Base-by-base conservation (phyloP, 495 filamentous ascomycete genomes). In the Hapsidospora chrysogenum region DNA sequence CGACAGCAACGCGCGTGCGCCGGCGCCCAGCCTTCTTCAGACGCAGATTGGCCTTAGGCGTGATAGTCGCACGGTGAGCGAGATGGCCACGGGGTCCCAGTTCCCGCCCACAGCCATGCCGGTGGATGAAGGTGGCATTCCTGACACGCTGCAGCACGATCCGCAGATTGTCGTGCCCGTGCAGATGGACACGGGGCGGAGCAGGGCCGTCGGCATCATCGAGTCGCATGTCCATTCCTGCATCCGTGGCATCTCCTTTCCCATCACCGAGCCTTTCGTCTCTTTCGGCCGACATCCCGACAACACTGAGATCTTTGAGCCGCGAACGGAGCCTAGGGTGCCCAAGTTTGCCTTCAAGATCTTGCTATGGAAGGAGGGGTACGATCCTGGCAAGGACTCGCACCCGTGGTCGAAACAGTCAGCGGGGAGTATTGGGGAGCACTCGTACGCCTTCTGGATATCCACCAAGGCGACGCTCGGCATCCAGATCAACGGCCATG, bases 281-380 rank as follows among this genome's bases (percentile, higher is more conserved):
- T 76, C 74, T 2, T 95, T 79, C 74, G 86, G 86, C 21, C 74
- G 86, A 11, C 65, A 69, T 0, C 50, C 45, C 0, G 48, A 53
- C 13, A 80, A 78, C 35, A 80, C 72, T 10, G 51, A 76, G 35
- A 53, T 71, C 19, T 76, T 83, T 44, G 50, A 68, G 1, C 56
- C 69, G 19, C 51, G 46, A 19, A 46, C 52, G 33, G 79, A 93
- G 40, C 66, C 57, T 3, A 76, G 72, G 15, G 72, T 95, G 20
- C 81, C 85, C 4, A 85, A 85, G 45, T 72, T 73, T 36, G 85
- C 77, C n/a, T 68, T 92, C 43, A 74, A 78, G 42, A 64, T 95
- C 35, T 61, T 76, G 11, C 73, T 85, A 43, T 83, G 74, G 68
- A 70, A 70, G 17, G 64, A 68, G 0, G 67, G 65, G 2, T 73